Evolutionary conservation across 805 yeast genomes (phyloP), one percentile per base, ranked within the genome.

Genomic region (Metschnikowia bowlesiae): DNA sequence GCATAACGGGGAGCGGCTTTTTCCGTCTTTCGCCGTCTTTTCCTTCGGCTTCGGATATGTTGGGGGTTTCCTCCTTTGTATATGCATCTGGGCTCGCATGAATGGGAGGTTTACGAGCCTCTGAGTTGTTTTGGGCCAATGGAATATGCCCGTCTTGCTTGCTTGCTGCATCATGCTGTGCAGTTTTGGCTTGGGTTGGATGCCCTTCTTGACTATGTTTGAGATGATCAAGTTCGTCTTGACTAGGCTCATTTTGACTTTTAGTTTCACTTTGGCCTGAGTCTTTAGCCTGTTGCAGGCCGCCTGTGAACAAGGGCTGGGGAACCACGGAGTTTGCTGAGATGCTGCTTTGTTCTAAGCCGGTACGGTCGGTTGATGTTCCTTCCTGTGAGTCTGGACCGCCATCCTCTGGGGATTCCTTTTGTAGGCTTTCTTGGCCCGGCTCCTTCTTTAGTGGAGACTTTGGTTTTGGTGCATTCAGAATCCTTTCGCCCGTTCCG

Each of bases 1-100:
- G 53, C n/a, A 69, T 70, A 8, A 60, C 46, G 7, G 60, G 64
- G 18, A 49, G 53, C 31, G 38, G 45, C 43, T 53, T 56, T 31
- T 33, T 29, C 14, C 48, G 39, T 18, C 33, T 41, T 8, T 47
- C 35, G 40, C 33, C 28, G 37, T 31, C 22, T n/a, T 30, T 32
- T 18, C 13, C n/a, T 29, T 14, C 34, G 8, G 13, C 11, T 6
- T 39, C 43, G 22, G 42, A 18, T 8, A 14, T 9, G 13, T 2
- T 9, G 13, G 13, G 16, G 7, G 29, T 35, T n/a, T 30, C 35
- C 16, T 41, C 36, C 8, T 32, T 31, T 32, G 18, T 36, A 8
- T 9, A 16, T 2, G 11, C 14, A 22, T 26, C 43, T 22, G 10
- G 33, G 8, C 10, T 28, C 8, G 22, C n/a, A 10, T 11, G 8